phyloP scores from a whole-genome alignment of 805 yeast genomes.

The Lipomyces sp. region DNA sequence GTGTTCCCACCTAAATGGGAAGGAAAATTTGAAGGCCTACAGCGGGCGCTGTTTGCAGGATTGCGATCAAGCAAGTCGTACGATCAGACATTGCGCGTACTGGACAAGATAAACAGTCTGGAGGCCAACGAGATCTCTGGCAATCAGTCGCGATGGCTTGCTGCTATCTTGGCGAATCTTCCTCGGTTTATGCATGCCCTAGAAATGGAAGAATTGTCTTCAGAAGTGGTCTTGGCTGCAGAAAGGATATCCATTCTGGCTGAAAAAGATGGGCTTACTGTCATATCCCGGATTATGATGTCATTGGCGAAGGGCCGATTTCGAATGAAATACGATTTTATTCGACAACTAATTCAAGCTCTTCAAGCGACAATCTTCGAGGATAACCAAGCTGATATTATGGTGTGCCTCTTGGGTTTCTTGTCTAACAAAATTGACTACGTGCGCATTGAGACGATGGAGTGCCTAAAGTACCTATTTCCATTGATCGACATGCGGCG shows the following conservation, averaged over 20 bases:
- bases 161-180: conserved; percentile 74
- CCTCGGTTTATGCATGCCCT: conserved; percentile 86
- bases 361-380: conserved; percentile 75
- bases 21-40: conserved; percentile 88
- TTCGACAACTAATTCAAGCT: conserved; percentile 76
- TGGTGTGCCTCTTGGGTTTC: conserved; percentile 77
- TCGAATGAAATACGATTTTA: conserved; percentile 87
- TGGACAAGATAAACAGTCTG: conserved; percentile 70
- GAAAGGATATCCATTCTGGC: conserved; percentile 66
- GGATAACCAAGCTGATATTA: conserved; percentile 69
- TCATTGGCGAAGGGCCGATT: conserved; percentile 80
- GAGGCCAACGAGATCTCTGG: conserved; percentile 77
- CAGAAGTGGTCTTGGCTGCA: conserved; percentile 60
- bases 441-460: conserved; percentile 82
- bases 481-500: conserved; percentile 76
- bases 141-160: conserved; percentile 67
- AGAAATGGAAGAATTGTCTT: conserved; percentile 57
- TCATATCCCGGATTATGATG: conserved; percentile 70
- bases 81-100: conserved; percentile 72
- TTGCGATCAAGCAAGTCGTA: conserved; percentile 78
- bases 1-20: conserved; percentile 97
- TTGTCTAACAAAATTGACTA: conserved; percentile 76
- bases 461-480: conserved; percentile 70
- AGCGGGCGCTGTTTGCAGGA: conserved; percentile 78
- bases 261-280: conserved; percentile 57